Evolutionary conservation across 441 rosid genomes (phyloP).

Genomic region (Pelargonium cotyledonis): DNA sequence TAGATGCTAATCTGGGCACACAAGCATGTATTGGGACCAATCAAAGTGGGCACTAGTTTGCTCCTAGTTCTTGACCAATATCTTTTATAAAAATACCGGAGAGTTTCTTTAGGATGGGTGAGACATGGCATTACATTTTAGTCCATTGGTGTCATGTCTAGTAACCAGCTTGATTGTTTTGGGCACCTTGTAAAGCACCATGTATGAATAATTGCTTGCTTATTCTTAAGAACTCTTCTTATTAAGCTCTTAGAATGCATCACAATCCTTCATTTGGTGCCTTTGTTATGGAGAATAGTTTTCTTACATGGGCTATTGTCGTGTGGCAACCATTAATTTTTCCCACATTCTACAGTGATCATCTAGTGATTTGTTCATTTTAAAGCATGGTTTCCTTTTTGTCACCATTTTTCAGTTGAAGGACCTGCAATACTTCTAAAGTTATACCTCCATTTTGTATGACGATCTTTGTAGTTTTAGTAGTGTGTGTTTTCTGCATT

Average conservation of each 20-base stretch:
- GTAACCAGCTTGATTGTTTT: background rate
- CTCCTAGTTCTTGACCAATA: background rate
- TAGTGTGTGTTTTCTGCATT: too few relatives aligned
- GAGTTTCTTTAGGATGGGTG: background rate
- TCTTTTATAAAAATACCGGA: background rate
- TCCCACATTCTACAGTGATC: background rate
- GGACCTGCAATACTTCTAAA: too few relatives aligned
- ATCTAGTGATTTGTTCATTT: too few relatives aligned
- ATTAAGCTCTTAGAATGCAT: background rate
- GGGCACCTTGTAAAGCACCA: too few relatives aligned
- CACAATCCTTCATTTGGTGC: background rate
- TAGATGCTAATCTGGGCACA: constrained; percentile 10
- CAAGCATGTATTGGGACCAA: background rate
- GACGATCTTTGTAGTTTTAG: too few relatives aligned
- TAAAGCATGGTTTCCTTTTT: too few relatives aligned
- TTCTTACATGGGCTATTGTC: background rate
- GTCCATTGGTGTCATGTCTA: background rate
- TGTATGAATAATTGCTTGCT: background rate
- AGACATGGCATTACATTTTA: background rate
- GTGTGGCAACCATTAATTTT: background rate
- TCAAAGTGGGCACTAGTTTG: background rate
- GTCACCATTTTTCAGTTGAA: too few relatives aligned
- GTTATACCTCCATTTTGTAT: too few relatives aligned
- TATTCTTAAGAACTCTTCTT: background rate
- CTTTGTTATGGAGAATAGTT: background rate